phyloP scores from a whole-genome alignment of 2,329 filamentous ascomycete genomes.

The Claviceps africana region DNA sequence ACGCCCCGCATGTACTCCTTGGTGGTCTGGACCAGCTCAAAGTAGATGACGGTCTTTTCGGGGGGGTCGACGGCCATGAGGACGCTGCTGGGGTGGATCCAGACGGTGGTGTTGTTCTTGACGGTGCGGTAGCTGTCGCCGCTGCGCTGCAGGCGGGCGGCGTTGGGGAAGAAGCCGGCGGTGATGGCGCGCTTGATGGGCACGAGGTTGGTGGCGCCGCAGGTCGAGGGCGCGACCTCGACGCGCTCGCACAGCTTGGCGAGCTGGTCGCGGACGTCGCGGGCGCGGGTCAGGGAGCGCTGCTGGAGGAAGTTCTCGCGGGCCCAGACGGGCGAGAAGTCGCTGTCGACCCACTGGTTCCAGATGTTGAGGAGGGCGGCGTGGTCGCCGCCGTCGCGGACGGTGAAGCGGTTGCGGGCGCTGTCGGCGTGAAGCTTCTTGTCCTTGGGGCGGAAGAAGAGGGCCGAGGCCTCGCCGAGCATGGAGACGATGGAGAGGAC shows the following conservation, averaged over 20 bases:
- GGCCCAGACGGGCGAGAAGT: constrained; percentile 77
- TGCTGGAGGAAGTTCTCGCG: constrained; percentile 92
- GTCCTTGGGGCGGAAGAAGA: constrained; percentile 93
- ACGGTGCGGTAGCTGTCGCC: constrained; percentile 85
- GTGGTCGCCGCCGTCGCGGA: constrained; percentile 85
- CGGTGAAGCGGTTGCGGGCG: constrained; percentile 74
- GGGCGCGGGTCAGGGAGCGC: constrained; percentile 71
- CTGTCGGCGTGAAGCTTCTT: constrained; percentile 94
- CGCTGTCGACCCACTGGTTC: constrained; percentile 88
- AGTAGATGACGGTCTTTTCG: constrained; percentile 73
- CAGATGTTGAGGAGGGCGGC: constrained; percentile 81
- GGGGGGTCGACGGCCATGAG: constrained; percentile 65
- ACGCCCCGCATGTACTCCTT: constrained; percentile 90
- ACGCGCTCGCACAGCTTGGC: constrained; percentile 86
- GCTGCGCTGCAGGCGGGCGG: constrained; percentile 65
- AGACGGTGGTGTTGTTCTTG: constrained; percentile 78
- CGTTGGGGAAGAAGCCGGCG: constrained; percentile 88
- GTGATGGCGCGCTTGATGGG: constrained; percentile 82
- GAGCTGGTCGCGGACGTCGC: constrained; percentile 86
- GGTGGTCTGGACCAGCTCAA: constrained; percentile 65
- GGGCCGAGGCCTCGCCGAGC: constrained; percentile 72
- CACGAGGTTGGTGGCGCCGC: constrained; percentile 52
- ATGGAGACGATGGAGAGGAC: constrained; percentile 88
- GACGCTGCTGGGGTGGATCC: constrained; percentile 79
- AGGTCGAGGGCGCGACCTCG: constrained; percentile 60